A percentile compares a stretch with the other conserved stretches of the same genome.
phyloP scores from a whole-genome alignment of 371 early-diverging fungal genomes.

The Lichtheimia ornata region DNA sequence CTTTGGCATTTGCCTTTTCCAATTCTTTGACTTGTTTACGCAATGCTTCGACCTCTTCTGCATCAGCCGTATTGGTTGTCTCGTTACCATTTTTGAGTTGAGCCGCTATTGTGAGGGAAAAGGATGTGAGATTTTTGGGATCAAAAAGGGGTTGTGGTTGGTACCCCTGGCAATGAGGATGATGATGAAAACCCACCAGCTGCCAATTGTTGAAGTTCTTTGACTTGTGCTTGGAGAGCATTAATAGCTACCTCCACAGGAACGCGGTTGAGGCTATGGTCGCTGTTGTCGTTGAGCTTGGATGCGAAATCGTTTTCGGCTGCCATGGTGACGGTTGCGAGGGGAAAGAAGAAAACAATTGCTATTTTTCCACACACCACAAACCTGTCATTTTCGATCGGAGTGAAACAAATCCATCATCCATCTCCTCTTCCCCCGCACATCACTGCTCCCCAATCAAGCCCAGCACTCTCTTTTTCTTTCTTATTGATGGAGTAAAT shows the following conservation, averaged over 20 bases:
- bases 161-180: neutral
- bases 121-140: neutral
- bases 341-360: neutral
- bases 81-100: neutral
- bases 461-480: too few relatives aligned
- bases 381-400: too few relatives aligned
- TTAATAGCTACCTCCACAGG: conserved; percentile 37
- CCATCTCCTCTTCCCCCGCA: too few relatives aligned
- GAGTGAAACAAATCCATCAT: too few relatives aligned
- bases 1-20: conserved; percentile 32
- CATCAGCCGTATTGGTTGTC: neutral
- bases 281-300: conserved; percentile 11
- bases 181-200: conserved; percentile 13
- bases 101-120: neutral
- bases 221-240: conserved; percentile 35
- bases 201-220: conserved; percentile 29
- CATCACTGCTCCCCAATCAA: too few relatives aligned
- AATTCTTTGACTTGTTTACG: conserved; percentile 23
- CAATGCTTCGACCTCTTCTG: conserved; percentile 19
- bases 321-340: neutral
- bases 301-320: neutral
- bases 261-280: conserved; percentile 14
- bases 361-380: too few relatives aligned
- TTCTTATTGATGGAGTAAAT: too few relatives aligned
- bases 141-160: neutral